Evolutionary conservation across 495 filamentous ascomycete genomes (phyloP), one percentile per base, ranked within the genome.

Genomic region (Xylaria flabelliformis): DNA sequence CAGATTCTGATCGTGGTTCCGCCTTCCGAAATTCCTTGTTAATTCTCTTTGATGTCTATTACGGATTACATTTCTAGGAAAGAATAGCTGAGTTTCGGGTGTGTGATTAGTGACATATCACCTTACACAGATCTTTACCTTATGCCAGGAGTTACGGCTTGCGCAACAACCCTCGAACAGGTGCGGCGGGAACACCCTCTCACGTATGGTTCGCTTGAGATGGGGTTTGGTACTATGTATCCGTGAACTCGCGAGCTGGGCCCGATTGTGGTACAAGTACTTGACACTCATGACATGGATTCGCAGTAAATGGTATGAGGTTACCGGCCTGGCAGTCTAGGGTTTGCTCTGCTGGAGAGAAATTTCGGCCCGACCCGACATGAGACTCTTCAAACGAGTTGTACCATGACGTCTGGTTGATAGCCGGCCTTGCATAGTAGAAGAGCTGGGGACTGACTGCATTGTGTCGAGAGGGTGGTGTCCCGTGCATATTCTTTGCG

Each of bases 61-160:
- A 44, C 15, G 17, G 48, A 56, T 42, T 51, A 70, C 48, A 56
- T 24, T 34, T 56, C 36, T 7, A 41, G 24, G 44, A 17, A 44
- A 56, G 34, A 42, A 71, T 44, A 9, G 34, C 8, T 39, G 24
- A n/a, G 59, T 34, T 34, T 64, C 48, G 51, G 26, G 39, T 34
- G 24, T 36, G 39, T 50, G 42, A n/a, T 12, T 55, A 51, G 64
- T 39, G 64, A 63, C 36, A 46, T 68, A 41, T 73, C 71, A 73
- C 64, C 71, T 69, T 39, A 58, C 65, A 73, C 71, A 73, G 71
- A 73, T 73, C 71, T 73, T 36, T 32, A 24, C 53, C 17, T 66
- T 55, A 67, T 73, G 64, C 71, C 21, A 66, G 51, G 10, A 44
- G 29, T 61, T 50, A 51, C 53, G 53, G 62, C 19, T 64, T 61